Base-by-base conservation (phyloP, 805 yeast species). In the Ogataea zsoltii region DNA sequence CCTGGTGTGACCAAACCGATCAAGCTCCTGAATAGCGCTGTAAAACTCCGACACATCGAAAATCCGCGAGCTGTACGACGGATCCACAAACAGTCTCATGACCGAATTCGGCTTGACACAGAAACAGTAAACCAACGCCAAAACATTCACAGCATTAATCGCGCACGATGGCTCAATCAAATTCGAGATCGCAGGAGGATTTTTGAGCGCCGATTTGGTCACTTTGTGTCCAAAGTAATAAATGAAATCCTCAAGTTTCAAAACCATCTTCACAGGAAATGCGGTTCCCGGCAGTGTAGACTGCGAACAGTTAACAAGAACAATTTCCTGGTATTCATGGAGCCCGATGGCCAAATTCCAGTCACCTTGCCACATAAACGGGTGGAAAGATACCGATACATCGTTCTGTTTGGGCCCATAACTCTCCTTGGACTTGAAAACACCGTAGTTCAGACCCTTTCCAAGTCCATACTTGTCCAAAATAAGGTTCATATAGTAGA, bases 281-380 rank as follows among this genome's bases (percentile, higher is more conserved):
- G 54, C 21, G 12, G 38, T 23, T 29, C 25, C 25, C 5, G 25
- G 25, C 25, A 36, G 21, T 33, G 26, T 15, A 13, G 23, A 33
- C n/a, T 34, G 18, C 2, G 64, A 57, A 43, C 69, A 65, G 45
- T 65, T 48, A 7, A 65, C 39, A 14, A 65, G 41, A 2, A 65
- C 53, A 12, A 65, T 48, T 38, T 57, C 61, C 21, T 53, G 51
- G 25, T 45, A 43, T 9, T 52, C 41, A 29, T 50, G 51, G 36
- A 66, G 59, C 16, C 61, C 67, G 17, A 66, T 46, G 1, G 67
- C 68, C 15, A 66, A 44, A 48, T 66, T 67, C 69, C 69, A 66
- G 32, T 62, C 56, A 19, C 55, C 54, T 11, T 51, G 52, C 62
- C 63, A 63, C 15, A 38, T 42, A 30, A 66, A 63, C 3, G 70